These are phyloP conservation scores for Alternaria atra DNA, from an alignment of 2,329 filamentous ascomycete genomes.

Conservation along the genomic window DNA sequence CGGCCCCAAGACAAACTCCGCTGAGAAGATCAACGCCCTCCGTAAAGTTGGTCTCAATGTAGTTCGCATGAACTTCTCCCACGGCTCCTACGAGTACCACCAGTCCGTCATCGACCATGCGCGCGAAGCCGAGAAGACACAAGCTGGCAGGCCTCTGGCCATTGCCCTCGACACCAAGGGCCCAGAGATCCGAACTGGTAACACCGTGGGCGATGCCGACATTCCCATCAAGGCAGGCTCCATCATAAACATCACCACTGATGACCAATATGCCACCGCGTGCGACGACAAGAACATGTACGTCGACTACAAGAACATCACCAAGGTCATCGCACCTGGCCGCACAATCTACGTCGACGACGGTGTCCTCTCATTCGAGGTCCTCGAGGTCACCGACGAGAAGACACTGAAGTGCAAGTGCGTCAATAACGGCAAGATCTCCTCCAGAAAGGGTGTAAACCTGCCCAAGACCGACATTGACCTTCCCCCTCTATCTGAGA, in stretches of 20 bases:
- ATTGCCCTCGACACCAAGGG: slow-evolving; percentile 91
- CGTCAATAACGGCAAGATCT: slow-evolving; percentile 98
- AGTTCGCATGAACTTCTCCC: slow-evolving; percentile 99
- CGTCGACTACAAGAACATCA: slow-evolving; percentile 99
- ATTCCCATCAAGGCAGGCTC: slow-evolving; percentile 83
- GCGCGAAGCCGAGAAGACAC: slow-evolving; percentile 80
- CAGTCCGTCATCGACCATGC: slow-evolving; percentile 98
- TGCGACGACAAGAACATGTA: slow-evolving; percentile 97
- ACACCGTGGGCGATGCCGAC: slow-evolving; percentile 75
- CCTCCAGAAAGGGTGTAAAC: slow-evolving; percentile 99
- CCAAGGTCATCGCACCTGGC: slow-evolving; percentile 91
- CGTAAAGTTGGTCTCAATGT: slow-evolving; percentile 93
- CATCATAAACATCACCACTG: slow-evolving; percentile 94
- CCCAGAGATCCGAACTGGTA: slow-evolving; percentile 86
- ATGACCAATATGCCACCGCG: slow-evolving; percentile 85
- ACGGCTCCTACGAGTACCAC: slow-evolving; percentile 94
- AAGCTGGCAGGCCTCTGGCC: slow-evolving; percentile 86
- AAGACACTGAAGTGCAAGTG: slow-evolving; percentile 87
- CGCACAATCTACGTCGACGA: slow-evolving; percentile 98
- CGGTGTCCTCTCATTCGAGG: slow-evolving; percentile 95
- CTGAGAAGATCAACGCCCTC: slow-evolving; percentile 95
- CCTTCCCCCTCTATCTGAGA: slow-evolving; percentile 95
- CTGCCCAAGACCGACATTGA: slow-evolving; percentile 98
- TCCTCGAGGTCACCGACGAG: slow-evolving; percentile 85
- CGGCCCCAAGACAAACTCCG: slow-evolving; percentile 98